A percentile compares a stretch with the other conserved stretches of the same genome.
phyloP scores from a whole-genome alignment of 495 filamentous ascomycete genomes.

The Aspergillus olivimuriae region DNA sequence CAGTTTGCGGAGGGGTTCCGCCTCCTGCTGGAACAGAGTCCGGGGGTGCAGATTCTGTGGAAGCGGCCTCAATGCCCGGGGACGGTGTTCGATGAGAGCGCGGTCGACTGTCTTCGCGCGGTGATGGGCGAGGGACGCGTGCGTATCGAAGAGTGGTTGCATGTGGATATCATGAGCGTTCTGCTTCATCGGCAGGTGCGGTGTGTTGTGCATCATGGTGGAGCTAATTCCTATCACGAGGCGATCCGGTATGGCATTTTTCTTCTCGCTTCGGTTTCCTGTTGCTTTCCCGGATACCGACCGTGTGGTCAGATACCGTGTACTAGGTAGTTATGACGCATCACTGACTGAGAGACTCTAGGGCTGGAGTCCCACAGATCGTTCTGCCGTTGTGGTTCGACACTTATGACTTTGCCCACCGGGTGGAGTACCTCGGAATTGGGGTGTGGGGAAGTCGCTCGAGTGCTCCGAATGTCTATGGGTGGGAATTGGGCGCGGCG shows the following conservation, averaged over 20 bases:
- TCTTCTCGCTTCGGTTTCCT: no score
- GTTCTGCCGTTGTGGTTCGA: conserved; percentile 39
- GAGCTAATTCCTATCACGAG: conserved; percentile 39
- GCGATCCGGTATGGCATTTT: conserved; percentile 25
- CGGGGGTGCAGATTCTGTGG: conserved; percentile 37
- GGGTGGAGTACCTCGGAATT: conserved; percentile 32
- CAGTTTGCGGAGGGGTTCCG: conserved; percentile 32
- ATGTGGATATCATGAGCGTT: conserved; percentile 29
- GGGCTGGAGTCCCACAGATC: conserved; percentile 37
- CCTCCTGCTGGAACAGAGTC: conserved; percentile 16
- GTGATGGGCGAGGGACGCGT: conserved; percentile 18
- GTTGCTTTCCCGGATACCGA: no score
- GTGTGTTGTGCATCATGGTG: conserved; percentile 40
- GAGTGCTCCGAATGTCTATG: conserved; percentile 12
- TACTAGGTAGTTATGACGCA: no score
- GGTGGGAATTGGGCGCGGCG: conserved; percentile 13
- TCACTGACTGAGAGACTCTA: conserved; percentile 8
- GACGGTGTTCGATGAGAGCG: not conserved
- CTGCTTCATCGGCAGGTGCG: conserved; percentile 27
- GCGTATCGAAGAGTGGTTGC: conserved; percentile 28
- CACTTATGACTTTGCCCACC: conserved; percentile 33
- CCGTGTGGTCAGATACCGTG: no score
- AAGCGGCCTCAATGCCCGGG: conserved; percentile 22
- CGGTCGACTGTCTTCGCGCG: conserved; percentile 1
- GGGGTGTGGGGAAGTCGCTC: conserved; percentile 33